A percentile compares a stretch with the other conserved stretches of the same genome.
Conservation (phyloP, 345 rosid species). For the Corchorus capsularis region DNA sequence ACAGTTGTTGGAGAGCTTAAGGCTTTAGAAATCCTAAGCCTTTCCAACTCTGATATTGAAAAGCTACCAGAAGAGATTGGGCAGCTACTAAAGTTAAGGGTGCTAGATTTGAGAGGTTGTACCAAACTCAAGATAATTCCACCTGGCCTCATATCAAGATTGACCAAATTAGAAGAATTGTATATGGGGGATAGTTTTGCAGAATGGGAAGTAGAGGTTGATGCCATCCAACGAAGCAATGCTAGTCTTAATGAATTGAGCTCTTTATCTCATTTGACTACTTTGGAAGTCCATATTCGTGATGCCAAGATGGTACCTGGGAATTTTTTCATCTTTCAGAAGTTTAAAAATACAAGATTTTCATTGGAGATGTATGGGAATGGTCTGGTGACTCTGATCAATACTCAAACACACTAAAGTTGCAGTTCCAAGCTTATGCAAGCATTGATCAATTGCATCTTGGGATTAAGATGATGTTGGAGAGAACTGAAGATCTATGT, state of each 20-base stretch:
- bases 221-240: neutral
- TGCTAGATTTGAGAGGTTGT: slow-evolving; percentile 27
- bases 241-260: slow-evolving; percentile 26
- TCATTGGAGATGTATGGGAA: slow-evolving; percentile 21
- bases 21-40: slow-evolving; percentile 25
- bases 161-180: slow-evolving; percentile 25
- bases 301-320: slow-evolving; percentile 13
- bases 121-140: slow-evolving; percentile 14
- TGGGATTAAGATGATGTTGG: neutral
- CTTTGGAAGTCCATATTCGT: slow-evolving; percentile 18
- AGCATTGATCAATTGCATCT: neutral
- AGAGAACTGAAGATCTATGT: neutral
- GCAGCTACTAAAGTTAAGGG: neutral
- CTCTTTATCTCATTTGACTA: neutral
- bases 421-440: slow-evolving; percentile 3
- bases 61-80: slow-evolving; percentile 7
- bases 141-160: slow-evolving; percentile 14
- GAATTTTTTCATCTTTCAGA: neutral
- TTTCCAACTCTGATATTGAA: slow-evolving; percentile 1
- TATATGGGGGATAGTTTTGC: slow-evolving; percentile 11
- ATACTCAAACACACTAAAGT: slow-evolving; percentile 15
- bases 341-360: slow-evolving; percentile 21
- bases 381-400: neutral
- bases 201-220: neutral
- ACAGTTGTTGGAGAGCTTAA: slow-evolving; percentile 11